phyloP scores from a whole-genome alignment of 345 rosid genomes.

The Microthlaspi erraticum region DNA sequence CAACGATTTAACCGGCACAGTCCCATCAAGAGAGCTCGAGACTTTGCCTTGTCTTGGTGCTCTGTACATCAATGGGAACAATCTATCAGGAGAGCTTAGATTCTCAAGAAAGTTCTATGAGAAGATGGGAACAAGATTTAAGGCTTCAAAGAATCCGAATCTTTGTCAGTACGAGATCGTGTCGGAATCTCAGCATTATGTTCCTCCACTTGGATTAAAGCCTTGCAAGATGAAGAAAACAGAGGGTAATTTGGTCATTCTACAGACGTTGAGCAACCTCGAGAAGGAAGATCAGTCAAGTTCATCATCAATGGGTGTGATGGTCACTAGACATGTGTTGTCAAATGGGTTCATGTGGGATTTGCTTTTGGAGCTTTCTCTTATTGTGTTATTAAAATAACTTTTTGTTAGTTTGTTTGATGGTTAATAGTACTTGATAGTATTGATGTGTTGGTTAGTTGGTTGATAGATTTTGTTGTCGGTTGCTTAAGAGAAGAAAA shows the following conservation, averaged over 20 bases:
- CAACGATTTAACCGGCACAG: conserved; percentile 67
- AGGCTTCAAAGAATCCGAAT: conserved; percentile 82
- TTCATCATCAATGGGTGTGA: conserved; percentile 32
- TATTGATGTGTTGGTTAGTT: conserved; percentile 24
- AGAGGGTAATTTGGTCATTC: conserved; percentile 37
- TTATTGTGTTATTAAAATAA: conserved; percentile 24
- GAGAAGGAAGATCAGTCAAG: conserved; percentile 41
- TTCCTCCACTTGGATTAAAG: conserved; percentile 37
- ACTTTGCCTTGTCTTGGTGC: conserved; percentile 63
- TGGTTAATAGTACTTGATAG: conserved; percentile 17
- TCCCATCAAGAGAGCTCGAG: conserved; percentile 57
- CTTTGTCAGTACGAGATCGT: conserved; percentile 54
- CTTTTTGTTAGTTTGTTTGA: conserved; percentile 3
- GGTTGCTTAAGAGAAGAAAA: conserved; percentile 25
- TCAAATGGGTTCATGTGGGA: conserved; percentile 41
- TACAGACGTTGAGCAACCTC: conserved; percentile 26
- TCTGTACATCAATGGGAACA: conserved; percentile 76
- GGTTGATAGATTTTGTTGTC: conserved; percentile 32
- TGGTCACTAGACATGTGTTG: conserved; percentile 36
- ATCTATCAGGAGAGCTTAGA: conserved; percentile 75
- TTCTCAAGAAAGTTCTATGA: conserved; percentile 62
- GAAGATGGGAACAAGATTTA: conserved; percentile 80
- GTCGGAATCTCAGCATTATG: conserved; percentile 17
- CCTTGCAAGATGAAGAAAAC: conserved; percentile 24
- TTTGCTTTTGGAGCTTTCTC: conserved; percentile 35